phyloP scores from a whole-genome alignment of 192 early-diverging fungal species.

The Podila horticola region DNA sequence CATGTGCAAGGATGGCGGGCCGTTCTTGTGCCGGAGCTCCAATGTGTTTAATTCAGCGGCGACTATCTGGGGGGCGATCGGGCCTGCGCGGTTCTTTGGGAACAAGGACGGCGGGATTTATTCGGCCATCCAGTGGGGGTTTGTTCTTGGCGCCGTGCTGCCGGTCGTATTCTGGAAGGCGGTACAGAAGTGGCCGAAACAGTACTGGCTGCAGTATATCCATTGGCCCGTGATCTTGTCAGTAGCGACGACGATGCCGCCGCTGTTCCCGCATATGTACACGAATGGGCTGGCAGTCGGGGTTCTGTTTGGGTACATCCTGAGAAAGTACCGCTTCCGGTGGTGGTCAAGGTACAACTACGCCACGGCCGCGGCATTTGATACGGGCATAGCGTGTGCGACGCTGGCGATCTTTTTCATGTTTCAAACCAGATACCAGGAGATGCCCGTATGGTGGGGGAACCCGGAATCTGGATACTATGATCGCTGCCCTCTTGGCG shows the following conservation, averaged over 20 bases:
- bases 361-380: conserved; percentile 52
- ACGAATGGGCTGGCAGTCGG: conserved; percentile 52
- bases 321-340: conserved; percentile 65
- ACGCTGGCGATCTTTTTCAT: conserved; percentile 53
- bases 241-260: conserved; percentile 65
- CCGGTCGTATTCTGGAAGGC: conserved; percentile 19
- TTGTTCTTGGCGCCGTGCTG: conserved; percentile 22
- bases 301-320: conserved; percentile 71
- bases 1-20: conserved; percentile 50
- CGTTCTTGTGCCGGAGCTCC: conserved; percentile 54
- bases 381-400: conserved; percentile 46
- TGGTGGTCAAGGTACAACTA: conserved; percentile 70
- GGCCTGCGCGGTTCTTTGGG: conserved; percentile 63
- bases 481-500: too few species aligned
- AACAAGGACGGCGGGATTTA: conserved; percentile 19
- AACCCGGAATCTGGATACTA: not conserved
- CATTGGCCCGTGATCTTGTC: conserved; percentile 73
- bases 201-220: conserved; percentile 61
- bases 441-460: conserved; percentile 11
- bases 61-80: conserved; percentile 72
- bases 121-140: conserved; percentile 19
- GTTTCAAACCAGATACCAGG: not conserved
- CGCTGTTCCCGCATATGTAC: conserved; percentile 60
- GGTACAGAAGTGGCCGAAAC: conserved; percentile 9
- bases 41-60: conserved; percentile 66